phyloP scores from a whole-genome alignment of 306 rosid genomes.

The Acmispon strigosus region DNA sequence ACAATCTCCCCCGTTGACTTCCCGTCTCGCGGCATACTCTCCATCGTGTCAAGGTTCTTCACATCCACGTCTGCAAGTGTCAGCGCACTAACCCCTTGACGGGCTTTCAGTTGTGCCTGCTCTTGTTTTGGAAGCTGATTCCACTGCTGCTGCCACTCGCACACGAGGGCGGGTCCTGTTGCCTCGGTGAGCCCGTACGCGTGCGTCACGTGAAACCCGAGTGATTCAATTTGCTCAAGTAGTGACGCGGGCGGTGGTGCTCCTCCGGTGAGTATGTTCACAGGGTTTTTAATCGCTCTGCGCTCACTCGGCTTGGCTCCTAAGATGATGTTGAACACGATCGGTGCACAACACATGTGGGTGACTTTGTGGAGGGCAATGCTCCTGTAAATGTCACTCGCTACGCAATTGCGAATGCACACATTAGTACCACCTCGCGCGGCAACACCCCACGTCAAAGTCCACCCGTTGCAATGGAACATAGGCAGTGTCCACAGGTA shows the following conservation, averaged over 20 bases:
- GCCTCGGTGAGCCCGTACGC: constrained; percentile 91
- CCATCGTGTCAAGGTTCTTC: constrained; percentile 56
- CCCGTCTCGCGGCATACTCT: constrained; percentile 63
- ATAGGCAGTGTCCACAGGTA: constrained; percentile 86
- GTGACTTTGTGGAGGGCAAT: constrained; percentile 52
- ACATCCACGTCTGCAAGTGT: constrained; percentile 71
- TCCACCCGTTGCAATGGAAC: constrained; percentile 99
- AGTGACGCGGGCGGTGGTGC: constrained; percentile 77
- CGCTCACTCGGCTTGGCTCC: constrained; percentile 39
- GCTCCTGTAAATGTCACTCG: constrained; percentile 51
- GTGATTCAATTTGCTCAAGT: constrained; percentile 41
- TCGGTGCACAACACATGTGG: constrained; percentile 94
- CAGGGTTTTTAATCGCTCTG: constrained; percentile 8
- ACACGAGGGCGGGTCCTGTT: constrained; percentile 85
- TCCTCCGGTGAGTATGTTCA: constrained; percentile 79
- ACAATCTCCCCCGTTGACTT: constrained; percentile 76
- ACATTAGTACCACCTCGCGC: constrained; percentile 89
- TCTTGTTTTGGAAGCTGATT: constrained; percentile 28
- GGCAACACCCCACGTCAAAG: constrained; percentile 90
- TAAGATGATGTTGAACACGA: constrained; percentile 60
- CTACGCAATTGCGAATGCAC: constrained; percentile 53
- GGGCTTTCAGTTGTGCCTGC: constrained; percentile 55
- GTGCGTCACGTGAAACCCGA: constrained; percentile 86
- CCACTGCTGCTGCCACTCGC: constrained; percentile 89
- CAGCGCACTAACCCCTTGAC: constrained; percentile 72